phyloP scores from a whole-genome alignment of 768 basidiomycete genomes.

The Termitomyces sp. region DNA sequence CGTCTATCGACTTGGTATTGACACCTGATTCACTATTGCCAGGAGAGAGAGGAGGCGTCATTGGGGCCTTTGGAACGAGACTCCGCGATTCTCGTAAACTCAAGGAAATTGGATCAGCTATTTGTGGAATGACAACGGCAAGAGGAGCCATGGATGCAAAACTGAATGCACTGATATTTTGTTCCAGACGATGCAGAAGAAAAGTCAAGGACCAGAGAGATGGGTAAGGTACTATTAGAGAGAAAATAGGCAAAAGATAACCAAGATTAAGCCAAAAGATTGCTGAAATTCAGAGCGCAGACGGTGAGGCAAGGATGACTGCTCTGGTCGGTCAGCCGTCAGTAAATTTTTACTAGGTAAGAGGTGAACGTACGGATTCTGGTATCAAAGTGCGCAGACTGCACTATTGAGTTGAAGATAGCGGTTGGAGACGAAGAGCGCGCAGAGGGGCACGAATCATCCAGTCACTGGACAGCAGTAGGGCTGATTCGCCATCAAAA shows the following conservation, averaged over 20 bases:
- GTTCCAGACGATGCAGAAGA: not conserved
- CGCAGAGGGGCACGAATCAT: slow-evolving; percentile 2
- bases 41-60: slow-evolving; percentile 69
- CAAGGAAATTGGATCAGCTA: slow-evolving; percentile 16
- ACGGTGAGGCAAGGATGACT: not conserved
- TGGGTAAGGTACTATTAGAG: slow-evolving; percentile 4
- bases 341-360: not conserved
- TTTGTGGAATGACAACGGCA: slow-evolving; percentile 22
- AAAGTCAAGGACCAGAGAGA: not conserved
- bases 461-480: slow-evolving; percentile 10
- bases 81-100: slow-evolving; percentile 29
- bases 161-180: not conserved
- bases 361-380: not conserved
- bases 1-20: slow-evolving; percentile 31
- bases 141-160: slow-evolving; percentile 18
- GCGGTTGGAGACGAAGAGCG: slow-evolving; percentile 8
- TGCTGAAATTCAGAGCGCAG: not conserved
- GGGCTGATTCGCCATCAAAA: slow-evolving; percentile 12
- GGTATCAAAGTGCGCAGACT: slow-evolving; percentile 9
- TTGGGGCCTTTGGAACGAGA: slow-evolving; percentile 49
- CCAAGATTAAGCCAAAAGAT: not conserved
- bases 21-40: slow-evolving; percentile 36
- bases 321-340: not conserved
- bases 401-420: slow-evolving; percentile 8
- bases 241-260: not conserved